These are phyloP conservation scores for Aquilaria agallochum DNA, from an alignment of 441 rosid genomes.

Conservation along the genomic window DNA sequence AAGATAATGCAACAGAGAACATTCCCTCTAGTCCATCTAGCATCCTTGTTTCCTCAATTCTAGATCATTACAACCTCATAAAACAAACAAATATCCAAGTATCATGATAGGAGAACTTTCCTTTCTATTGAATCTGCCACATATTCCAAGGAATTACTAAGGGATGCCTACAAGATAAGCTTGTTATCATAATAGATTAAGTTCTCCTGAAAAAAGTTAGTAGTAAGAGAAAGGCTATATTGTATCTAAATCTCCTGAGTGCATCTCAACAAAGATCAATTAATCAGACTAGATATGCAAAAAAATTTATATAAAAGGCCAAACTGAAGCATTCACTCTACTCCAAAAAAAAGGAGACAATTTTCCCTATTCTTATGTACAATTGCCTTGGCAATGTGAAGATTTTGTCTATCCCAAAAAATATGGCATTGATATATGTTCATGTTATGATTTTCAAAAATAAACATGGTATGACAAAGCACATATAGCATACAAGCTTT, in stretches of 20 bases:
- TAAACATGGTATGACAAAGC: no score
- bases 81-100: conserved; percentile 1
- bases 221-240: neutral
- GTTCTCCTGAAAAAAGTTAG: conserved; percentile 65
- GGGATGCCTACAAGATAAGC: conserved; percentile 89
- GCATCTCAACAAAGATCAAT: neutral
- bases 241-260: neutral
- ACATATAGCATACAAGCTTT: no score
- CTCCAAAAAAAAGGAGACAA: no score
- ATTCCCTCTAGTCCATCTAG: no score
- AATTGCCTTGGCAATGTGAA: no score
- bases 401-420: no score
- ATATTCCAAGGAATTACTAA: conserved; percentile 97
- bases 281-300: neutral
- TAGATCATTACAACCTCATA: conserved; percentile 6
- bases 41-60: neutral
- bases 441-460: no score
- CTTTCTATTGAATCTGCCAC: conserved; percentile 96
- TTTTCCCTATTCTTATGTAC: no score
- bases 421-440: no score
- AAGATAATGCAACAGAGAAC: no score
- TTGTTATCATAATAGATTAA: conserved; percentile 93
- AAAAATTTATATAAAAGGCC: no score
- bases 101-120: conserved; percentile 34
- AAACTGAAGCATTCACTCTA: no score